Evolutionary conservation across 805 yeast species (phyloP), one percentile per base, ranked within the genome.

Genomic region (Lachancea nothofagi): DNA sequence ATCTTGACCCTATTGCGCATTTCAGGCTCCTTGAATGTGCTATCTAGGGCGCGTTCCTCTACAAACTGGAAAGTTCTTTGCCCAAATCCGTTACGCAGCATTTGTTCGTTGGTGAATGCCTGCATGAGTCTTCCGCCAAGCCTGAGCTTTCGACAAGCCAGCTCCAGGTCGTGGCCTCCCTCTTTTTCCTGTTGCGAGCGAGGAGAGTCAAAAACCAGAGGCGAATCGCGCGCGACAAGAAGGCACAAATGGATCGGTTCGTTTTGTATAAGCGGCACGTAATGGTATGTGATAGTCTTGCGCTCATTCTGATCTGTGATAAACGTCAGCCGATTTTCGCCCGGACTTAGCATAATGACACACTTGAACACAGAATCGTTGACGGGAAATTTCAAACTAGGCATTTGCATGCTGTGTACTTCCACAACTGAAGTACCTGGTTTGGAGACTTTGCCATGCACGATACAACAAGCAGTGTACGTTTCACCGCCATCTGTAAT

Each of bases 61-160:
- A 70, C 78, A 47, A 87, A 83, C 45, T 77, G 76, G 61, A 87
- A 87, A 3, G 83, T 70, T 44, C 97, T 67, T 47, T 79, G 75
- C 8, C 96, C 94, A 54, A 85, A 75, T 0, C 93, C 89, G 33
- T 76, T 72, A 28, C 80, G 66, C 38, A 77, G 60, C 95, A 90
- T 86, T 55, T 88, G 96, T 50, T 89, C 97, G 50, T 78, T 79
- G 0, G 97, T 89, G 59, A 74, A 88, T 1, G 96, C 94, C 52
- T 86, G 90, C 95, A 86, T 85, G 61, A 89, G 61, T 50, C 95
- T 71, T 4, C 83, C 95, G 3, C 85, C 96, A 44, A 87, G 75
- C 51, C 93, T 75, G 47, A 90, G 57, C 56, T 86, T 86, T 47
- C 67, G 69, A 14, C 83, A 65, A 1, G 96, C 96, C 4, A 79